Evolutionary conservation across 176 grass and related monocot genomes (phyloP).

Genomic region (Musa schizocarpa): DNA sequence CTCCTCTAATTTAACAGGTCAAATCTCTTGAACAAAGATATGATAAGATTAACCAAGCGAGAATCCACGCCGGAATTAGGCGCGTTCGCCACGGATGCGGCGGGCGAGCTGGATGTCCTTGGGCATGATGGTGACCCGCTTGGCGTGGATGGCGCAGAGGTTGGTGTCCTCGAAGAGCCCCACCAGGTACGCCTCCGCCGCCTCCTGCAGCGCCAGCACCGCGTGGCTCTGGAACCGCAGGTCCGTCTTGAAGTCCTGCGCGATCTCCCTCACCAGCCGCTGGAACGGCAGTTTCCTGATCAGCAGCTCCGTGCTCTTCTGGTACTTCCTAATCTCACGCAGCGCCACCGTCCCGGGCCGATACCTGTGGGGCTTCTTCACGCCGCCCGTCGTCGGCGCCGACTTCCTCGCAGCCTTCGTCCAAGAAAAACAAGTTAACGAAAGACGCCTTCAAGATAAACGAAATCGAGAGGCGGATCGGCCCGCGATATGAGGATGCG

Average conservation of each 20-base stretch:
- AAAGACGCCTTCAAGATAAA: no score
- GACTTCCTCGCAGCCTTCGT: no score
- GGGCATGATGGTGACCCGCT: conserved; percentile 69
- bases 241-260: conserved; percentile 25
- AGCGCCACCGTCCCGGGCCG: conserved; percentile 20
- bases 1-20: no score
- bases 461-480: no score
- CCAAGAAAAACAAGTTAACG: no score
- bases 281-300: conserved; percentile 24
- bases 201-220: conserved; percentile 31
- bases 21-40: no score
- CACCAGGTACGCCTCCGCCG: conserved; percentile 57
- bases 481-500: no score
- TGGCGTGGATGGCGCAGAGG: conserved; percentile 66
- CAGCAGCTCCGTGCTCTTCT: conserved; percentile 25
- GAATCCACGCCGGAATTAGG: no score
- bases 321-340: conserved; percentile 27
- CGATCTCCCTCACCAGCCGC: conserved; percentile 22
- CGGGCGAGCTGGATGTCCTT: conserved; percentile 43
- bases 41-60: no score
- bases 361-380: no score
- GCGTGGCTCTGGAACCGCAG: conserved; percentile 22
- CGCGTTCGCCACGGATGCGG: no score
- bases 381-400: no score
- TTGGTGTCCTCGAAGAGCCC: conserved; percentile 71